phyloP scores from a whole-genome alignment of 805 yeast genomes.

The Sugiyamaella valdiviana region DNA sequence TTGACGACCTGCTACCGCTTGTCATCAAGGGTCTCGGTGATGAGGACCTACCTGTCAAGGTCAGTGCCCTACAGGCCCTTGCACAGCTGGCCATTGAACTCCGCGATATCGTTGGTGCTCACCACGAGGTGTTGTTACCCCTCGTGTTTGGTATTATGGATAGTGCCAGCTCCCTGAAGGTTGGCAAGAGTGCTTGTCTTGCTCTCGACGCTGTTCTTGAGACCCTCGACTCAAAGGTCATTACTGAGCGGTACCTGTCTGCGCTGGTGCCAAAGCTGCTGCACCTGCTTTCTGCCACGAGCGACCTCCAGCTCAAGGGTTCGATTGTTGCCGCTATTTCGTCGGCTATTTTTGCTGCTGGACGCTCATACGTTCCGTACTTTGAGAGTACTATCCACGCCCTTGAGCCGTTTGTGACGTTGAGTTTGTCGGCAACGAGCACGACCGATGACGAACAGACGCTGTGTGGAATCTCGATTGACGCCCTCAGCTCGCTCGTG shows the following conservation, averaged over 20 bases:
- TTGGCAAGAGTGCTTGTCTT: slow-evolving; percentile 84
- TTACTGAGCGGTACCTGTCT: slow-evolving; percentile 66
- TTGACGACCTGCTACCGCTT: slow-evolving; percentile 65
- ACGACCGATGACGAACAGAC: slow-evolving; percentile 71
- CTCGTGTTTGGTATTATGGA: slow-evolving; percentile 82
- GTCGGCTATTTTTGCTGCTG: slow-evolving; percentile 93
- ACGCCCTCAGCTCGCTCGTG: slow-evolving; percentile 90
- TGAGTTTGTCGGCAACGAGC: slow-evolving; percentile 3
- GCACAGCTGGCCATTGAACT: slow-evolving; percentile 74
- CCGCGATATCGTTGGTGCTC: slow-evolving; percentile 77
- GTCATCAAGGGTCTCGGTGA: slow-evolving; percentile 75
- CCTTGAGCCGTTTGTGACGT: slow-evolving; percentile 55
- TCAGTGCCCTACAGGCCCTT: slow-evolving; percentile 79
- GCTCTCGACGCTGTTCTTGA: slow-evolving; percentile 91
- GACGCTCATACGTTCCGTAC: slow-evolving; percentile 79
- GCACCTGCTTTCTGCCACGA: slow-evolving; percentile 71
- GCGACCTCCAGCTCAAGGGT: slow-evolving; percentile 45
- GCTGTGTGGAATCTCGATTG: slow-evolving; percentile 86
- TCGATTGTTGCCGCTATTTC: slow-evolving; percentile 89
- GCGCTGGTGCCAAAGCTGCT: slow-evolving; percentile 87
- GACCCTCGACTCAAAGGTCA: slow-evolving; percentile 81
- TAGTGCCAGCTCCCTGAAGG: slow-evolving; percentile 70
- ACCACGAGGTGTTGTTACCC: slow-evolving; percentile 78
- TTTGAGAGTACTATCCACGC: slow-evolving; percentile 74
- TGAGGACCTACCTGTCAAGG: slow-evolving; percentile 63